Evolutionary conservation across 2,329 filamentous ascomycete genomes (phyloP).

Genomic region (Balansia obtecta): DNA sequence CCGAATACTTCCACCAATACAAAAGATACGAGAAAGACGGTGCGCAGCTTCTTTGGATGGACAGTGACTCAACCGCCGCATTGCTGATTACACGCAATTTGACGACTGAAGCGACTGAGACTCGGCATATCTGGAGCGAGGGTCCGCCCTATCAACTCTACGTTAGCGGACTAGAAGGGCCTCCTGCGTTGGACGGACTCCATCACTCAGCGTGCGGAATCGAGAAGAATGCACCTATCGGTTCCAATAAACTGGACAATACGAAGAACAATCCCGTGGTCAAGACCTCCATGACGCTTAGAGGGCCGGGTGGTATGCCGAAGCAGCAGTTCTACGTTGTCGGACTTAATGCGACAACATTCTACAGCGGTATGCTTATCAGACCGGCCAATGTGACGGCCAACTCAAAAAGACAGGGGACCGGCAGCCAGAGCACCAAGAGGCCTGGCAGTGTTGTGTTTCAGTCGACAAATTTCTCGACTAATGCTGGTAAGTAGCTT

Average conservation of each 20-base stretch:
- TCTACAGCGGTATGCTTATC: conserved; percentile 64
- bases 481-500: conserved; percentile 53
- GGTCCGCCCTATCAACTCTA: conserved; percentile 65
- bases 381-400: conserved; percentile 39
- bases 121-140: conserved; percentile 41
- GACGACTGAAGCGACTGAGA: conserved; percentile 40
- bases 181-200: conserved; percentile 53
- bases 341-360: conserved; percentile 57
- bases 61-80: conserved; percentile 69
- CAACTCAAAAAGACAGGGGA: conserved; percentile 24
- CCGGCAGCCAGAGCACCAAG: conserved; percentile 13
- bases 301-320: conserved; percentile 52
- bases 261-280: conserved; percentile 21
- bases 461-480: conserved; percentile 58
- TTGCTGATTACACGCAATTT: conserved; percentile 69
- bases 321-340: conserved; percentile 83
- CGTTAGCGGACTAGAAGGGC: conserved; percentile 45
- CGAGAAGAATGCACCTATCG: conserved; percentile 49
- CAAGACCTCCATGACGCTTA: conserved; percentile 54
- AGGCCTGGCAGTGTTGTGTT: conserved; percentile 69
- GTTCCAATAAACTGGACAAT: conserved; percentile 34
- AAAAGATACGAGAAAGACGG: conserved; percentile 22
- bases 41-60: conserved; percentile 61
- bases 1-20: conserved; percentile 61
- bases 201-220: conserved; percentile 76